Evolutionary conservation across 1,139 yeast species (phyloP).

Genomic region (Chernovozyma aurita): DNA sequence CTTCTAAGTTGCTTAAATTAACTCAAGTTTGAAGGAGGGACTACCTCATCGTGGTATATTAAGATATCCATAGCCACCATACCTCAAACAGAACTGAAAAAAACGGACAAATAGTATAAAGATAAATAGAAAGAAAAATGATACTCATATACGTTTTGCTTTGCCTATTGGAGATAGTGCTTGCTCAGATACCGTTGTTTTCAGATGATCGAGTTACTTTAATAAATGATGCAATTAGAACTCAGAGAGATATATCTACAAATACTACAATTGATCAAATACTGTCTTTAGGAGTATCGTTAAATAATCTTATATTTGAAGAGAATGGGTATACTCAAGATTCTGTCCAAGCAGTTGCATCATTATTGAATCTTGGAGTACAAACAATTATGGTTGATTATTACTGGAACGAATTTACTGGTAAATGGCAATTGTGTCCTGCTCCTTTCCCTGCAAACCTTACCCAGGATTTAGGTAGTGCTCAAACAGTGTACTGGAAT

Average conservation of each 20-base stretch:
- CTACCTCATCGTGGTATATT: too few relatives aligned
- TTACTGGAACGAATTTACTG: slow-evolving; percentile 54
- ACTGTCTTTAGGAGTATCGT: slow-evolving; percentile 54
- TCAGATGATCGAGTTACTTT: background rate
- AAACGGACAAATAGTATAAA: too few relatives aligned
- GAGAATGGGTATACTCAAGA: slow-evolving; percentile 44
- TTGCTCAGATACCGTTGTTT: too few relatives aligned
- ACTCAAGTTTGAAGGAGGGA: too few relatives aligned
- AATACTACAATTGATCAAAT: slow-evolving; percentile 56
- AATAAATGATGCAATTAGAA: slow-evolving; percentile 36
- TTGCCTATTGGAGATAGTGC: too few relatives aligned
- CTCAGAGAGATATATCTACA: slow-evolving; percentile 66
- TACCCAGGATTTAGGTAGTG: slow-evolving; percentile 14
- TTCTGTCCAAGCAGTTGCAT: slow-evolving; percentile 33
- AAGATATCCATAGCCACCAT: too few relatives aligned
- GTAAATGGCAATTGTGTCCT: slow-evolving; percentile 72
- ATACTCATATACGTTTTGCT: too few relatives aligned
- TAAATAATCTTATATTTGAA: slow-evolving; percentile 48
- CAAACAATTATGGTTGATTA: slow-evolving; percentile 55
- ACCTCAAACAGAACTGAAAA: too few relatives aligned
- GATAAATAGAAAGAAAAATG: too few relatives aligned
- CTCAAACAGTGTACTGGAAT: slow-evolving; percentile 24
- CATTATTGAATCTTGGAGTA: slow-evolving; percentile 47
- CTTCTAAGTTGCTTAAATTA: too few relatives aligned
- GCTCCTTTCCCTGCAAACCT: slow-evolving; percentile 33